Conservation (phyloP, 352 stramenopile genomes). For the Globisporangium echinulatum region DNA sequence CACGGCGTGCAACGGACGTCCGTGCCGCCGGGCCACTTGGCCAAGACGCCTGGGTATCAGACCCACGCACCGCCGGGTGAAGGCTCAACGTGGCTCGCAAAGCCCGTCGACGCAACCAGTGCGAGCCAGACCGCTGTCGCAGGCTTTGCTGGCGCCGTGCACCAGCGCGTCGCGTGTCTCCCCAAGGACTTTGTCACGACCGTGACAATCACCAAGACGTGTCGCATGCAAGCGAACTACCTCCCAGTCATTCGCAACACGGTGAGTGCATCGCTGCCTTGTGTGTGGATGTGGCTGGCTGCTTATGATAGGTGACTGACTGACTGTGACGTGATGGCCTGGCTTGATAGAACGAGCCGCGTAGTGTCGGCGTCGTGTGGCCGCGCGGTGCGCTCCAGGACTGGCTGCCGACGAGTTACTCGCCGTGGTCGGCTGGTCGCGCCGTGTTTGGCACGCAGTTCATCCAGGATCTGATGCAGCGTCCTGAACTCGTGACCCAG, state of each 20-base stretch:
- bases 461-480: slow-evolving; percentile 54
- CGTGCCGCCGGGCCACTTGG: slow-evolving; percentile 21
- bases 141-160: slow-evolving; percentile 43
- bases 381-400: slow-evolving; percentile 81
- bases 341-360: slow-evolving; percentile 62
- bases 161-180: slow-evolving; percentile 61
- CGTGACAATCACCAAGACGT: slow-evolving; percentile 67
- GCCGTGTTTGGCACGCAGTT: slow-evolving; percentile 56
- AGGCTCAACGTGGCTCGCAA: slow-evolving; percentile 43
- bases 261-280: slow-evolving; percentile 15
- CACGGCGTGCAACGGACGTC: neutral
- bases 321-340: neutral
- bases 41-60: slow-evolving; percentile 53
- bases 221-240: slow-evolving; percentile 76
- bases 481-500: slow-evolving; percentile 34
- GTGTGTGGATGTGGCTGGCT: neutral
- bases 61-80: slow-evolving; percentile 54
- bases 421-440: slow-evolving; percentile 86
- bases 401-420: slow-evolving; percentile 88
- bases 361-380: slow-evolving; percentile 83
- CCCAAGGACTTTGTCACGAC: slow-evolving; percentile 60
- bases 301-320: neutral
- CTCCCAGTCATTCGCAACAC: slow-evolving; percentile 68
- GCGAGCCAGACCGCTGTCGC: slow-evolving; percentile 66
- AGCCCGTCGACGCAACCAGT: slow-evolving; percentile 40